These are phyloP conservation scores for Ilex aquifolium DNA, from an alignment of 257 asterid genomes.

Conservation along the genomic window DNA sequence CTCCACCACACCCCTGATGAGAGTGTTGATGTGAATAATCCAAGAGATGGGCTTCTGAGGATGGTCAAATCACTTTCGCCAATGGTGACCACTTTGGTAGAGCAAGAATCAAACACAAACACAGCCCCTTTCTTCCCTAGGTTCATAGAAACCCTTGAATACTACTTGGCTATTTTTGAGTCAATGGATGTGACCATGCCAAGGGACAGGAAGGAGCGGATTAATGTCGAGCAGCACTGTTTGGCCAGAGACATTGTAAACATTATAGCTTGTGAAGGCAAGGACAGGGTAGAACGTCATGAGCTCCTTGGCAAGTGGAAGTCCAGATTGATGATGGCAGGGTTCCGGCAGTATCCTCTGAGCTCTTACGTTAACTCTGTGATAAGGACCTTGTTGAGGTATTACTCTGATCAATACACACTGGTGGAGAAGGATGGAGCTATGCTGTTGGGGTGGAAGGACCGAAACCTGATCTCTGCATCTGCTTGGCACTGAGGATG, in stretches of 20 bases:
- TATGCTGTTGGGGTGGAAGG: conserved; percentile 85
- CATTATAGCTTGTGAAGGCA: conserved; percentile 90
- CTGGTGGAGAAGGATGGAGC: conserved; percentile 75
- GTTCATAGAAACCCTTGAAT: conserved; percentile 63
- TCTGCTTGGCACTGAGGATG: conserved; percentile 72
- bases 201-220: conserved; percentile 73
- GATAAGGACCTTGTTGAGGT: conserved; percentile 53
- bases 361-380: conserved; percentile 79
- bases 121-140: conserved; percentile 74
- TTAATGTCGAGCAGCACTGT: conserved; percentile 87
- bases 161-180: conserved; percentile 79
- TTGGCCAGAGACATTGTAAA: conserved; percentile 88
- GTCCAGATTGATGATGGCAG: conserved; percentile 74
- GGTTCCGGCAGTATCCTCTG: conserved; percentile 59
- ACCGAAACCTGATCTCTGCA: conserved; percentile 73
- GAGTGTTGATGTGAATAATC: conserved; percentile 80
- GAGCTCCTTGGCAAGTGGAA: conserved; percentile 94
- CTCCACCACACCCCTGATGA: conserved; percentile 94
- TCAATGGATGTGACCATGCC: conserved; percentile 68
- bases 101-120: conserved; percentile 90
- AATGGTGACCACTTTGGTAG: conserved; percentile 73
- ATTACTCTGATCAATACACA: conserved; percentile 74
- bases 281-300: conserved; percentile 81
- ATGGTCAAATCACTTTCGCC: conserved; percentile 68
- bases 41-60: conserved; percentile 77